Conservation (phyloP, 345 rosid genomes). For the Euphorbia peplus region DNA sequence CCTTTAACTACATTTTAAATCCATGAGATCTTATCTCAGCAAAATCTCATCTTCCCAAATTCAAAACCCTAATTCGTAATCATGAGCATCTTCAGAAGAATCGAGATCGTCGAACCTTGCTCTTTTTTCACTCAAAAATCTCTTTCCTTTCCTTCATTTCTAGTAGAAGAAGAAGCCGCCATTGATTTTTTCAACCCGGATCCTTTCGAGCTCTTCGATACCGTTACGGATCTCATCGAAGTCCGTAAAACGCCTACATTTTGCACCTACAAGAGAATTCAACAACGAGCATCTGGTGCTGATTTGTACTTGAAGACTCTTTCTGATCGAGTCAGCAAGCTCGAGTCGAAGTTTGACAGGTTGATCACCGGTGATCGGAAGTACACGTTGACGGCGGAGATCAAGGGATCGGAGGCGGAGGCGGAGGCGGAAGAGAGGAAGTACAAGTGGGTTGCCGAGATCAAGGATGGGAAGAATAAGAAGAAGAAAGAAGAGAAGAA, state of each 20-base stretch:
- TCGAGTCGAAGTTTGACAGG: slow-evolving; percentile 69
- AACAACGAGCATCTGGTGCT: slow-evolving; percentile 33
- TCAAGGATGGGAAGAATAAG: slow-evolving; percentile 40
- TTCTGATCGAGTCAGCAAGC: slow-evolving; percentile 53
- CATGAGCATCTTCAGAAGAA: slow-evolving; percentile 48
- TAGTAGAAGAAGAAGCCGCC: slow-evolving; percentile 15
- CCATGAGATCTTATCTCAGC: background rate
- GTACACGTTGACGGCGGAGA: slow-evolving; percentile 76
- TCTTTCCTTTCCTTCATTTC: slow-evolving; percentile 30
- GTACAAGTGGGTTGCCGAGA: slow-evolving; percentile 70
- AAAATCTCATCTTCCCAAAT: no score
- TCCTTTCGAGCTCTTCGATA: slow-evolving; percentile 46
- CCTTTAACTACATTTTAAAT: background rate
- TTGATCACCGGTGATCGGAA: slow-evolving; percentile 56
- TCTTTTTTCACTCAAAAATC: slow-evolving; percentile 37
- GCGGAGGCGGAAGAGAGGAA: slow-evolving; percentile 59
- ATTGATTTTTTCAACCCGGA: slow-evolving; percentile 33
- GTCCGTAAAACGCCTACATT: slow-evolving; percentile 42
- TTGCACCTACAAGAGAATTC: slow-evolving; percentile 50
- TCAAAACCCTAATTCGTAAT: slow-evolving; percentile 18
- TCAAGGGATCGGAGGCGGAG: no score
- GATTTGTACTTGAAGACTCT: slow-evolving; percentile 43
- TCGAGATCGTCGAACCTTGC: slow-evolving; percentile 44
- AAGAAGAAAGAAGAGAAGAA: slow-evolving; percentile 28
- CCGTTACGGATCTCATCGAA: slow-evolving; percentile 58